A percentile compares a stretch with the other conserved stretches of the same genome.
Conservation (phyloP, 306 rosid genomes). For the Glycyrrhiza uralensis region DNA sequence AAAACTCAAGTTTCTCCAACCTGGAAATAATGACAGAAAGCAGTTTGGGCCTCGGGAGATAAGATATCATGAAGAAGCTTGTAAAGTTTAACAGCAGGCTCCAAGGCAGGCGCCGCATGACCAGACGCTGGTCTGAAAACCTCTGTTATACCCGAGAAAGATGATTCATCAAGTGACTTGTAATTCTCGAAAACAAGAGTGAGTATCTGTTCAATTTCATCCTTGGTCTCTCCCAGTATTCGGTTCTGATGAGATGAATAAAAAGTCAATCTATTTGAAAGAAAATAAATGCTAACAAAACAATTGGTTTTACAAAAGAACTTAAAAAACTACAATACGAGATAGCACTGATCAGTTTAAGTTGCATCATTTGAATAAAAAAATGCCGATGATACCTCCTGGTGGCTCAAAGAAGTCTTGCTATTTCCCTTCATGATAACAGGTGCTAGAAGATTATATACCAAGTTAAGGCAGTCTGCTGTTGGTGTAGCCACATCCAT, state of each 20-base stretch:
- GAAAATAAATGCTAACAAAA: neutral
- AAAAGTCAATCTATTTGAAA: slow-evolving; percentile 8
- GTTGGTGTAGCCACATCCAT: slow-evolving; percentile 99
- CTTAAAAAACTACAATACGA: neutral
- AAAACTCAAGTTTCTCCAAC: slow-evolving; percentile 40
- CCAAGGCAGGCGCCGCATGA: slow-evolving; percentile 79
- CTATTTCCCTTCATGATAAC: slow-evolving; percentile 75
- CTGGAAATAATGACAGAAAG: slow-evolving; percentile 95
- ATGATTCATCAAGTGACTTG: slow-evolving; percentile 86
- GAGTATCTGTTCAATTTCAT: slow-evolving; percentile 81
- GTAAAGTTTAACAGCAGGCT: slow-evolving; percentile 89
- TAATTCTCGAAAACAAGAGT: slow-evolving; percentile 80
- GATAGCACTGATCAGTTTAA: neutral
- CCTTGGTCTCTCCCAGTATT: slow-evolving; percentile 91
- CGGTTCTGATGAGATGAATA: slow-evolving; percentile 61
- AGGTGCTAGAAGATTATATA: slow-evolving; percentile 65
- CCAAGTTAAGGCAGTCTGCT: slow-evolving; percentile 91
- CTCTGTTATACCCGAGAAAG: slow-evolving; percentile 71
- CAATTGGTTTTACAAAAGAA: neutral
- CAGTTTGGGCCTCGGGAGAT: slow-evolving; percentile 92
- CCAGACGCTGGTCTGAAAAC: slow-evolving; percentile 75
- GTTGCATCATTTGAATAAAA: neutral
- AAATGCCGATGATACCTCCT: slow-evolving; percentile 62
- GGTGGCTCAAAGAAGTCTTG: slow-evolving; percentile 89
- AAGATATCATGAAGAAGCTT: slow-evolving; percentile 88